These are phyloP conservation scores for Cladorrhinum sp. DNA, from an alignment of 2,329 filamentous ascomycete genomes.

Conservation along the genomic window DNA sequence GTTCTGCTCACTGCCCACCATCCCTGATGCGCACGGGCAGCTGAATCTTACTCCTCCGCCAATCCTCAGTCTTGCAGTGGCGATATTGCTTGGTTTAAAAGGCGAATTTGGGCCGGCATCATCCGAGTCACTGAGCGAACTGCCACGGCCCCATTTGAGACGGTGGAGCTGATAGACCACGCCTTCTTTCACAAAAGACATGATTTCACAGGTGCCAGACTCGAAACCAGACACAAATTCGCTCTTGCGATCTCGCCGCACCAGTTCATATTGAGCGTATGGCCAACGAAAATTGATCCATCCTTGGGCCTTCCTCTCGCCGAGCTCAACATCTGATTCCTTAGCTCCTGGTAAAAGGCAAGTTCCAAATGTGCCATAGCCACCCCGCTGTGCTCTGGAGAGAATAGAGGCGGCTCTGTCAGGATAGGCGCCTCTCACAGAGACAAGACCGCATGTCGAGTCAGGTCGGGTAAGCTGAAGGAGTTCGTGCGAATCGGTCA, in stretches of 20 bases:
- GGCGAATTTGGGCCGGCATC: not conserved
- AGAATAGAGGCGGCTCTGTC: slow-evolving; percentile 14
- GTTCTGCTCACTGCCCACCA: not conserved
- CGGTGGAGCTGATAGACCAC: slow-evolving; percentile 13
- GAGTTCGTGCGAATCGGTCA: slow-evolving; percentile 12
- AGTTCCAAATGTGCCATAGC: slow-evolving; percentile 13
- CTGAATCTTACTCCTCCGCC: slow-evolving; percentile 12
- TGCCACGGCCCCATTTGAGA: slow-evolving; percentile 12
- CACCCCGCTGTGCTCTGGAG: slow-evolving; percentile 7
- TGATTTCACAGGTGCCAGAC: slow-evolving; percentile 11
- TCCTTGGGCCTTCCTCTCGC: slow-evolving; percentile 9
- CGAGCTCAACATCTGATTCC: slow-evolving; percentile 3
- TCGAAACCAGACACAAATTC: not conserved
- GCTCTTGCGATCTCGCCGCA: not conserved
- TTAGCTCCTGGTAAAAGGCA: not conserved
- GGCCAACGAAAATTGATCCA: slow-evolving; percentile 20
- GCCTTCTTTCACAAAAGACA: slow-evolving; percentile 12
- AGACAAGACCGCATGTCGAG: slow-evolving; percentile 13
- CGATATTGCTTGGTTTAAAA: not conserved
- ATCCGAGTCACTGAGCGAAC: slow-evolving; percentile 1
- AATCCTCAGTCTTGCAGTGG: slow-evolving; percentile 10
- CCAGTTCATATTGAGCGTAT: slow-evolving; percentile 14
- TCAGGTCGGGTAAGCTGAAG: slow-evolving; percentile 16
- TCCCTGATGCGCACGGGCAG: slow-evolving; percentile 10
- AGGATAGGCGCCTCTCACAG: slow-evolving; percentile 11